Conservation (phyloP, 148 eudicot species). For the Oxyria digyna region DNA sequence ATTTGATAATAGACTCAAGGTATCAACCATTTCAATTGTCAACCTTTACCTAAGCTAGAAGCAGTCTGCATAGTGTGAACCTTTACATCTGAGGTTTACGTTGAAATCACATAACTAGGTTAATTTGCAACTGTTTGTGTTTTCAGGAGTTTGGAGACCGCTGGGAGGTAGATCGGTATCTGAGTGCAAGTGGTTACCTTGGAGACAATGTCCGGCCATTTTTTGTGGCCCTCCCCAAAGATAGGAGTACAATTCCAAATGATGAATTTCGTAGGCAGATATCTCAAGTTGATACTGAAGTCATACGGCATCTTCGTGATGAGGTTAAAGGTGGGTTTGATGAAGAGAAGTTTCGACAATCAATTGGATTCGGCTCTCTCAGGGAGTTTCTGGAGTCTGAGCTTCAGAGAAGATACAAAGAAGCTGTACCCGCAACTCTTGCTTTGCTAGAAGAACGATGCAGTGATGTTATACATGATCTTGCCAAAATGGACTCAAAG, state of each 20-base stretch:
- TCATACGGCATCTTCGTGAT: constrained; percentile 60
- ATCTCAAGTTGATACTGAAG: constrained; percentile 70
- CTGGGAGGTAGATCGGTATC: constrained; percentile 90
- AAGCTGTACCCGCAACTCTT: constrained; percentile 93
- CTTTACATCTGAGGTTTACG: neutral
- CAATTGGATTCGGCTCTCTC: constrained; percentile 72
- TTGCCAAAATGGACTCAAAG: constrained; percentile 66
- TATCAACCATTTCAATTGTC: constrained; percentile 13
- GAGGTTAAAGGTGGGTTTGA: constrained; percentile 86
- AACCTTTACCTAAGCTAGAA: neutral
- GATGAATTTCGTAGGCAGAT: constrained; percentile 91
- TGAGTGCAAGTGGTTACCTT: constrained; percentile 97
- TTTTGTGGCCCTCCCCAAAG: constrained; percentile 95
- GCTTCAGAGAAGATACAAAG: constrained; percentile 90
- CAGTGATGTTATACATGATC: constrained; percentile 60
- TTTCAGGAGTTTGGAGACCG: constrained; percentile 84
- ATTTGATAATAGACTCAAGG: constrained; percentile 97
- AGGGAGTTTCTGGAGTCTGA: constrained; percentile 81
- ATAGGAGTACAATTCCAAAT: constrained; percentile 53
- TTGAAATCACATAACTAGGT: neutral
- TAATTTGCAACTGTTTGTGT: neutral
- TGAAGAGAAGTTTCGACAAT: constrained; percentile 75
- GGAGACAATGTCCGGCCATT: constrained; percentile 82
- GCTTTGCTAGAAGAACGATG: constrained; percentile 94
- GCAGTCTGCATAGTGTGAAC: neutral